phyloP scores from a whole-genome alignment of 1,284 basidiomycete genomes.

The Puccinia coronata region DNA sequence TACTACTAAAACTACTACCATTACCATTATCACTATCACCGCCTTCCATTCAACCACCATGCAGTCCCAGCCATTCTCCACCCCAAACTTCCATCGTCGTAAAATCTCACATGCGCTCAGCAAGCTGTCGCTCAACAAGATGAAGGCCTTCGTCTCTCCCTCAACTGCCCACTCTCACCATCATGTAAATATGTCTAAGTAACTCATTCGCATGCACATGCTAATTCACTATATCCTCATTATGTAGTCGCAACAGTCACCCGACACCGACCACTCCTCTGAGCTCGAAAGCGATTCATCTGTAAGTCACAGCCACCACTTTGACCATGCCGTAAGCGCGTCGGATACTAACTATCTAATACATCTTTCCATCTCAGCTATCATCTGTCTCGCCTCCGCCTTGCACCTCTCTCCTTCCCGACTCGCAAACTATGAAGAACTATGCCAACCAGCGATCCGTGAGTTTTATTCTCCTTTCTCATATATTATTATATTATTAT shows the following conservation, averaged over 20 bases:
- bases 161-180: not conserved
- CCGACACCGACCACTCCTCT: not conserved
- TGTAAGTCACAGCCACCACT: not conserved
- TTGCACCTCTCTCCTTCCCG: not conserved
- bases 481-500: too few relatives aligned
- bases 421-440: constrained; percentile 1
- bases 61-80: too few relatives aligned
- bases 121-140: constrained; percentile 8
- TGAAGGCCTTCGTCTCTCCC: not conserved
- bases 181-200: too few relatives aligned
- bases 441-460: constrained; percentile 7
- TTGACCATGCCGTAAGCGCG: too few relatives aligned
- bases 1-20: too few relatives aligned
- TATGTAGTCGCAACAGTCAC: not conserved
- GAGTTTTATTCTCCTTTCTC: not conserved
- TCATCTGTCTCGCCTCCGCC: constrained; percentile 4
- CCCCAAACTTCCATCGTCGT: not conserved
- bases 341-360: too few relatives aligned
- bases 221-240: too few relatives aligned
- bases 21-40: too few relatives aligned
- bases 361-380: too few relatives aligned
- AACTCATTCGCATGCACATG: too few relatives aligned
- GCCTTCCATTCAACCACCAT: too few relatives aligned
- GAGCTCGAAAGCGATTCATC: not conserved
- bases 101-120: not conserved